Conservation (phyloP, 176 grass and related monocot genomes). For the Oryza glaberrima region DNA sequence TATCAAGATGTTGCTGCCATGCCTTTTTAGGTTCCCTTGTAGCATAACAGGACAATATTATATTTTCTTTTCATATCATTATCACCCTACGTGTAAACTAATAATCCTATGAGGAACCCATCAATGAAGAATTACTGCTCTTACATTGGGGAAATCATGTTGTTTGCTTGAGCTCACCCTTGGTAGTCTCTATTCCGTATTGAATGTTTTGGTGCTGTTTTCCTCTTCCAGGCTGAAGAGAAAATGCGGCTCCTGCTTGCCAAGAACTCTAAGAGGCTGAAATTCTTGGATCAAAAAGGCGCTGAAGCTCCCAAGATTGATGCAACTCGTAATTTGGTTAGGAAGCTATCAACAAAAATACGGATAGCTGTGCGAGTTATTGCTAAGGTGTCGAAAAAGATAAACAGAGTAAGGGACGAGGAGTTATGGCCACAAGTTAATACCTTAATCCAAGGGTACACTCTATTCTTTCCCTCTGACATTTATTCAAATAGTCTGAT, state of each 20-base stretch:
- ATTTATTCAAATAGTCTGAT: neutral
- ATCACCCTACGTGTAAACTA: neutral
- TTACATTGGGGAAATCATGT: neutral
- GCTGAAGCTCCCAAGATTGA: slow-evolving; percentile 76
- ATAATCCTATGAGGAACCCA: neutral
- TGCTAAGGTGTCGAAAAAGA: slow-evolving; percentile 72
- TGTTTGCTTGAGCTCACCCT: neutral
- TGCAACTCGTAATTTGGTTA: slow-evolving; percentile 57
- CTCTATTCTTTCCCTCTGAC: neutral
- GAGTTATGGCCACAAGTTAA: slow-evolving; percentile 80
- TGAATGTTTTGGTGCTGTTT: slow-evolving; percentile 25
- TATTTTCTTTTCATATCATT: neutral
- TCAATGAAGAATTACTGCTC: neutral
- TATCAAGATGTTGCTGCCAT: neutral
- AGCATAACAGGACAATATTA: slow-evolving; percentile 5
- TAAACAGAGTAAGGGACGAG: slow-evolving; percentile 82
- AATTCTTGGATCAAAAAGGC: slow-evolving; percentile 68
- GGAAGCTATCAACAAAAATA: slow-evolving; percentile 69
- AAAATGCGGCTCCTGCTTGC: slow-evolving; percentile 81
- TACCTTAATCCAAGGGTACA: slow-evolving; percentile 80
- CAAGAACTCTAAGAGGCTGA: slow-evolving; percentile 71
- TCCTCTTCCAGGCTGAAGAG: slow-evolving; percentile 69
- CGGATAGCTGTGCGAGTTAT: slow-evolving; percentile 72
- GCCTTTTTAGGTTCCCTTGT: neutral
- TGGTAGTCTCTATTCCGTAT: neutral